A percentile compares a stretch with the other conserved stretches of the same genome.
Evolutionary conservation across 805 yeast genomes (phyloP).

Genomic region (Metschnikowia borealis): DNA sequence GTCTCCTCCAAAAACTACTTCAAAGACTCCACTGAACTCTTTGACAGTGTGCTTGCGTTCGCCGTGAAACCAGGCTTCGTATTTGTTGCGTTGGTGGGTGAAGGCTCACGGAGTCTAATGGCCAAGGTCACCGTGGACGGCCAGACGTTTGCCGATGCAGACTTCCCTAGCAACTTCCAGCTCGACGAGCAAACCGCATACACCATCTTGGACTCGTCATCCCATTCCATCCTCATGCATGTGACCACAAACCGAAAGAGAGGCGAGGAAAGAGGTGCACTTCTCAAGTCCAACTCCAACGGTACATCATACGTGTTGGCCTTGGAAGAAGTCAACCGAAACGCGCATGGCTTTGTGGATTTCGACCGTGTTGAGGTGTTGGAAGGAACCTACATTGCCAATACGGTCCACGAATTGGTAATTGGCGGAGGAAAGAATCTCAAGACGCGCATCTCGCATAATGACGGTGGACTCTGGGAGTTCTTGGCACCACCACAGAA

Average conservation of each 20-base stretch:
- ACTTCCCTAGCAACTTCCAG: slow-evolving; percentile 62
- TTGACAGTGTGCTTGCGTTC: slow-evolving; percentile 65
- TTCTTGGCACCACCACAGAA: slow-evolving; percentile 63
- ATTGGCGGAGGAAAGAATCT: slow-evolving; percentile 49
- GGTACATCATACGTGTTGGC: slow-evolving; percentile 82
- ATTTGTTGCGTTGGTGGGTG: slow-evolving; percentile 62
- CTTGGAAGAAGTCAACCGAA: slow-evolving; percentile 69
- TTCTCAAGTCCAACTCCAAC: slow-evolving; percentile 84
- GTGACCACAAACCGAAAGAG: slow-evolving; percentile 58
- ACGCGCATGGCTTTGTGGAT: slow-evolving; percentile 73
- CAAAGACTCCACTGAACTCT: slow-evolving; percentile 34
- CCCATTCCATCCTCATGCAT: slow-evolving; percentile 75
- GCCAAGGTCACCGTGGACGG: slow-evolving; percentile 84
- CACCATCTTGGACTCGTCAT: slow-evolving; percentile 71
- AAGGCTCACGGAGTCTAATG: slow-evolving; percentile 40
- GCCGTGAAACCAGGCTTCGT: slow-evolving; percentile 68
- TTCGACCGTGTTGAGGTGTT: slow-evolving; percentile 78
- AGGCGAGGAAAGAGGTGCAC: slow-evolving; percentile 65
- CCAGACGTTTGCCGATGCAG: slow-evolving; percentile 65
- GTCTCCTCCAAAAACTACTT: slow-evolving; percentile 54
- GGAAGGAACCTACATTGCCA: slow-evolving; percentile 80
- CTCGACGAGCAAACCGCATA: slow-evolving; percentile 57
- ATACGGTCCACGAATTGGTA: slow-evolving; percentile 57
- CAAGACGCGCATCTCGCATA: slow-evolving; percentile 73
- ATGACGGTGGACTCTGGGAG: slow-evolving; percentile 90